Evolutionary conservation across 2,329 filamentous ascomycete species (phyloP).

Genomic region (Mollisia scopiformis): DNA sequence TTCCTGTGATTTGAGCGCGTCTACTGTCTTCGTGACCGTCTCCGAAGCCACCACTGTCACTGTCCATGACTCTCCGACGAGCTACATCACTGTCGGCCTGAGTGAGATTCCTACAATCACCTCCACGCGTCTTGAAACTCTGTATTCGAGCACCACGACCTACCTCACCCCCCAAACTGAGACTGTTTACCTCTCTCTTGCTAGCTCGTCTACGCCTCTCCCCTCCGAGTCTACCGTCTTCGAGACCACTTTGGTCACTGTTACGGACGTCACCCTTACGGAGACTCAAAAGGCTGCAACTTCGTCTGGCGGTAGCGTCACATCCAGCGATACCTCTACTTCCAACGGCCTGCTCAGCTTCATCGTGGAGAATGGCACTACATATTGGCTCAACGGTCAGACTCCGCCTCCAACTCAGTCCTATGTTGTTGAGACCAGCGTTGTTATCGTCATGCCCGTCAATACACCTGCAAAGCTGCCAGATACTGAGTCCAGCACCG

Average conservation of each 20-base stretch:
- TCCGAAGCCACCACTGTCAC: constrained; percentile 20
- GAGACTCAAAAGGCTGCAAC: not conserved
- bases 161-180: not conserved
- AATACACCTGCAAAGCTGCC: not conserved
- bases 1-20: constrained; percentile 16
- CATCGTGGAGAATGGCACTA: constrained; percentile 21
- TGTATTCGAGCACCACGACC: constrained; percentile 5
- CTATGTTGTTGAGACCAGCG: constrained; percentile 22
- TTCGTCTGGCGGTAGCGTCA: constrained; percentile 4
- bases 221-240: constrained; percentile 2
- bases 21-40: constrained; percentile 26
- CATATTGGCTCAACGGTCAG: constrained; percentile 26
- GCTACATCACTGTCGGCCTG: constrained; percentile 21
- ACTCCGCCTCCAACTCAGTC: constrained; percentile 21
- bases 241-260: constrained; percentile 6
- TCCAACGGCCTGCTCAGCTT: constrained; percentile 8
- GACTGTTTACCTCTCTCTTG: constrained; percentile 4
- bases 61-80: constrained; percentile 12
- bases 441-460: constrained; percentile 30
- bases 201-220: not conserved
- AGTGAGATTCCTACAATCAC: constrained; percentile 13
- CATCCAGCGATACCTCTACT: not conserved
- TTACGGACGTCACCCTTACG: constrained; percentile 13
- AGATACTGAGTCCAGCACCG: constrained; percentile 13
- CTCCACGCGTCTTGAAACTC: constrained; percentile 14